phyloP scores from a whole-genome alignment of 306 rosid genomes.

The Fragaria ananassa region DNA sequence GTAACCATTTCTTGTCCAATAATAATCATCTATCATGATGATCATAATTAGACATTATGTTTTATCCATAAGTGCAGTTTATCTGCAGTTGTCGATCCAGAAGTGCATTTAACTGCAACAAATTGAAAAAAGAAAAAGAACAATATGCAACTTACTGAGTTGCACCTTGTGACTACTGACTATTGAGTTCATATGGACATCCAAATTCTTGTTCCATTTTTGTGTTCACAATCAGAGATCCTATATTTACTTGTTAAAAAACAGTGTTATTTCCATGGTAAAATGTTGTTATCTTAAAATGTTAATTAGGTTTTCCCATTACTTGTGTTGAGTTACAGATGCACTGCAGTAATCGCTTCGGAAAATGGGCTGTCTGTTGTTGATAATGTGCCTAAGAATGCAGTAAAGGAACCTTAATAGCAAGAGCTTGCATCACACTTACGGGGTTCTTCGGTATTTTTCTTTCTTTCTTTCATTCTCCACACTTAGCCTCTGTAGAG shows the following conservation, averaged over 20 bases:
- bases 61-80: background rate
- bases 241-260: background rate
- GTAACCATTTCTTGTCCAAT: background rate
- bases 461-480: background rate
- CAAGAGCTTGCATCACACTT: background rate
- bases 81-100: background rate
- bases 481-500: background rate
- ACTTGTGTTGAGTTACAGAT: slow-evolving; percentile 26
- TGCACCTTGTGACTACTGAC: background rate
- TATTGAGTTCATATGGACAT: background rate
- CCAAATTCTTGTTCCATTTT: background rate
- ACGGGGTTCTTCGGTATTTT: background rate
- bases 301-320: background rate
- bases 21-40: background rate
- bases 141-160: background rate
- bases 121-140: too few species aligned
- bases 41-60: background rate
- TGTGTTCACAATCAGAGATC: background rate
- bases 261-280: background rate
- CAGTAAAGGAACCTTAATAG: slow-evolving; percentile 19
- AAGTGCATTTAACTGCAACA: background rate
- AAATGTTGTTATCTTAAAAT: background rate
- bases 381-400: slow-evolving; percentile 34
- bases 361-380: slow-evolving; percentile 28
- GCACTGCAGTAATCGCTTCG: slow-evolving; percentile 42